These are phyloP conservation scores for Geosmithia flava DNA, from an alignment of 2,329 filamentous ascomycete species.

Conservation along the genomic window DNA sequence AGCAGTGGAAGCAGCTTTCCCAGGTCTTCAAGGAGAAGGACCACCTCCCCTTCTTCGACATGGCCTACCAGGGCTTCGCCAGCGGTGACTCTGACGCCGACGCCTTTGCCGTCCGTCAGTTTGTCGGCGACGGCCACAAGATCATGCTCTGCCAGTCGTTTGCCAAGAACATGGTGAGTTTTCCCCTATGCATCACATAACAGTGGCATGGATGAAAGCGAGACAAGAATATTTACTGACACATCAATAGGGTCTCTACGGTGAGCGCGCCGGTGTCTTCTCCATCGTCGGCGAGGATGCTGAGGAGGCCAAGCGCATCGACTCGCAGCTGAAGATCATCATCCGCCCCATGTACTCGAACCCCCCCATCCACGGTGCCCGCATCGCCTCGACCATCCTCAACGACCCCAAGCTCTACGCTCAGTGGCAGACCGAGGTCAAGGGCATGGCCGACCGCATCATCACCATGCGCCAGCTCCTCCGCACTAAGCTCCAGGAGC, in stretches of 20 bases:
- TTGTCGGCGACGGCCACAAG: slow-evolving; percentile 83
- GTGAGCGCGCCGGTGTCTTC: slow-evolving; percentile 95
- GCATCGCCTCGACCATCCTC: slow-evolving; percentile 85
- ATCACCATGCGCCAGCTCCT: slow-evolving; percentile 94
- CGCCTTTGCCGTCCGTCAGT: slow-evolving; percentile 86
- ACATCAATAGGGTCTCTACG: slow-evolving; percentile 68
- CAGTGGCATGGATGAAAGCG: background rate
- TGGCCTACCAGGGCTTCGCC: slow-evolving; percentile 98
- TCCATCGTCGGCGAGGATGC: slow-evolving; percentile 75
- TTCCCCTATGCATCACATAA: background rate
- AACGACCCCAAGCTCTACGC: slow-evolving; percentile 74
- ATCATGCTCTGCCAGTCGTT: slow-evolving; percentile 86
- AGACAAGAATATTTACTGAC: background rate
- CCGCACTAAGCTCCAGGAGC: slow-evolving; percentile 87
- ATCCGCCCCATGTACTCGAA: slow-evolving; percentile 97
- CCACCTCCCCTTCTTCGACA: slow-evolving; percentile 97
- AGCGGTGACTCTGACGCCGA: slow-evolving; percentile 86
- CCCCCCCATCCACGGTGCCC: slow-evolving; percentile 91
- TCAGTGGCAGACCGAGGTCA: slow-evolving; percentile 94
- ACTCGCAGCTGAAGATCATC: slow-evolving; percentile 97
- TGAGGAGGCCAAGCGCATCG: slow-evolving; percentile 90
- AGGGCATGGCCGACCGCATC: slow-evolving; percentile 98
- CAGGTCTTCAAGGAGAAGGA: slow-evolving; percentile 71
- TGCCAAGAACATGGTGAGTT: slow-evolving; percentile 91
- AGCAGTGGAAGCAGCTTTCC: slow-evolving; percentile 90